Conservation (phyloP, 805 yeast genomes). For the Schizosaccharomyces lindneri region DNA sequence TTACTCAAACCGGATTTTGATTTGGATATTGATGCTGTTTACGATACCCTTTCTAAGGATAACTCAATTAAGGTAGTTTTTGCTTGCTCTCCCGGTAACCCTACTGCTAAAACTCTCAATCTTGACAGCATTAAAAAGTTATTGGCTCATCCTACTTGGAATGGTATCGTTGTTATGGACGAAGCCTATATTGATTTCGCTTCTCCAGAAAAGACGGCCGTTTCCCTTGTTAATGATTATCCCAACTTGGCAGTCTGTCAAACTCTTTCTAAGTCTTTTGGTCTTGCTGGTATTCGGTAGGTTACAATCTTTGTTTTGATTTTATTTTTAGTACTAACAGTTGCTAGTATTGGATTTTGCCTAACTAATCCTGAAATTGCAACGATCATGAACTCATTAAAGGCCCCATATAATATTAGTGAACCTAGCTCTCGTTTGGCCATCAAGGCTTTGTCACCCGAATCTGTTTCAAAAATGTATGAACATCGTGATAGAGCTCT, state of each 20-base stretch:
- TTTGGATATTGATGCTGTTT: constrained; percentile 31
- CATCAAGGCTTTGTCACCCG: constrained; percentile 35
- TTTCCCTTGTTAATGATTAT: constrained; percentile 56
- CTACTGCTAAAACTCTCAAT: constrained; percentile 50
- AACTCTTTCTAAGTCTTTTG: constrained; percentile 84
- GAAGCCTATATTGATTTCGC: constrained; percentile 89
- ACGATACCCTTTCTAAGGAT: constrained; percentile 29
- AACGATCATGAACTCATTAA: constrained; percentile 55
- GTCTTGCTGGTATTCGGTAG: constrained; percentile 72
- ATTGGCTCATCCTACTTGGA: constrained; percentile 26
- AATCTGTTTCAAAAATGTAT: constrained; percentile 37
- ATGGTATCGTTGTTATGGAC: constrained; percentile 57
- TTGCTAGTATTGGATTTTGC: constrained; percentile 39
- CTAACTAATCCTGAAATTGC: constrained; percentile 39
- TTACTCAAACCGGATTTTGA: constrained; percentile 30
- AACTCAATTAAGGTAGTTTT: constrained; percentile 46
- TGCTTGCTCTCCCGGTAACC: constrained; percentile 91
- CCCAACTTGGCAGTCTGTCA: constrained; percentile 74
- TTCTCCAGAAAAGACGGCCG: constrained; percentile 31
- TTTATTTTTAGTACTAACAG: neutral
- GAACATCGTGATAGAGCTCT: constrained; percentile 24
- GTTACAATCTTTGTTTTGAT: neutral
- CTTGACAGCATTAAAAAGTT: constrained; percentile 25
- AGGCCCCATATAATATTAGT: constrained; percentile 88
- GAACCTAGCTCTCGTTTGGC: constrained; percentile 58